Evolutionary conservation across 2,329 filamentous ascomycete genomes (phyloP).

Genomic region (Phialophora macrospora): DNA sequence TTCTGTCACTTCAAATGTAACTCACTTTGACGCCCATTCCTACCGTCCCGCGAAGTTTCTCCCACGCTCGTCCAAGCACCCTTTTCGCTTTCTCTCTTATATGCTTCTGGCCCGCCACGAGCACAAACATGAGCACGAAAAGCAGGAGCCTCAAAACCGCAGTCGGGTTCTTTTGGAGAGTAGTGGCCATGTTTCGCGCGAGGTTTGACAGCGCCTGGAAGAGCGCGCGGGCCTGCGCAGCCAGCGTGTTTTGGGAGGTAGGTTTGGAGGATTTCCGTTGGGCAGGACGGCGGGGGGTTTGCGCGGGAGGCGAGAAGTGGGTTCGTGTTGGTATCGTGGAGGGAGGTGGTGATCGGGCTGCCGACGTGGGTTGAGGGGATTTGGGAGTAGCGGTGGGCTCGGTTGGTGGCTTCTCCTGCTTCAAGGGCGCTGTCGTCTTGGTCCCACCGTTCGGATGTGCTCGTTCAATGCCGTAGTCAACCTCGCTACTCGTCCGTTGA

Average conservation of each 20-base stretch:
- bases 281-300: constrained; percentile 26
- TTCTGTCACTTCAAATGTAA: constrained; percentile 65
- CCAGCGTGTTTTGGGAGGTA: constrained; percentile 42
- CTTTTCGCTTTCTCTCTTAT: constrained; percentile 75
- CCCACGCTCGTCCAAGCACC: constrained; percentile 72
- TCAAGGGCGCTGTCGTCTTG: constrained; percentile 34
- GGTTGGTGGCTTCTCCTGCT: constrained; percentile 27
- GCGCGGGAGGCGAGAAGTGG: constrained; percentile 34
- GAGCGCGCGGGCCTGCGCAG: constrained; percentile 52
- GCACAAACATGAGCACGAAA: constrained; percentile 77
- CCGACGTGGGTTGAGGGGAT: constrained; percentile 22
- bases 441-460: constrained; percentile 48
- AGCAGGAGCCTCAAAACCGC: constrained; percentile 67
- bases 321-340: constrained; percentile 17
- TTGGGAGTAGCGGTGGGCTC: constrained; percentile 20
- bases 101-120: constrained; percentile 75
- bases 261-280: constrained; percentile 27
- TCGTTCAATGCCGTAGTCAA: constrained; percentile 71
- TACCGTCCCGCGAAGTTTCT: constrained; percentile 79
- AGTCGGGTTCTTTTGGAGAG: constrained; percentile 61
- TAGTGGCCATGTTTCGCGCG: constrained; percentile 56
- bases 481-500: constrained; percentile 65
- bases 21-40: constrained; percentile 98
- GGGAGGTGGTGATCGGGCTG: constrained; percentile 24
- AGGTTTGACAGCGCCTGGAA: constrained; percentile 56